These are phyloP conservation scores for Fennellomyces sp. DNA, from an alignment of 371 early-diverging fungal genomes.

Conservation along the genomic window DNA sequence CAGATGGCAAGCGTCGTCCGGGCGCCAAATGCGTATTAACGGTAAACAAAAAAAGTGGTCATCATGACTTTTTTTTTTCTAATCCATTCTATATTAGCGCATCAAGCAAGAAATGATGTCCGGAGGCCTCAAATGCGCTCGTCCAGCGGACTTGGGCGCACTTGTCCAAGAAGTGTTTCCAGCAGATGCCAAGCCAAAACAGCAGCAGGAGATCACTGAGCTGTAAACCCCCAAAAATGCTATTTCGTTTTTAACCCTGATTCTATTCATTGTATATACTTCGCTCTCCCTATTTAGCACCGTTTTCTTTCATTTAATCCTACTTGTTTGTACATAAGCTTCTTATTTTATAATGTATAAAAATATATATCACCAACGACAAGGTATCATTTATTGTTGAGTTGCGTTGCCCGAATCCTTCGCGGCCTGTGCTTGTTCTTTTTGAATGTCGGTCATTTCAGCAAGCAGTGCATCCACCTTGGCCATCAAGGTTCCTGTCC, in stretches of 20 bases:
- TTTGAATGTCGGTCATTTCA: slow-evolving; percentile 16
- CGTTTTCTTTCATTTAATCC: too few relatives aligned
- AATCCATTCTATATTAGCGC: slow-evolving; percentile 15
- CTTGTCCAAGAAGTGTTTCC: slow-evolving; percentile 51
- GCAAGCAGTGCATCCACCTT: slow-evolving; percentile 44
- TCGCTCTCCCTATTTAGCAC: too few relatives aligned
- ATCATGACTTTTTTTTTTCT: background rate
- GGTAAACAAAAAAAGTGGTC: slow-evolving; percentile 15
- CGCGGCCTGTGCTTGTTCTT: background rate
- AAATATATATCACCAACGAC: too few relatives aligned
- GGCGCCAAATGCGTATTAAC: slow-evolving; percentile 39
- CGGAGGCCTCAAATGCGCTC: slow-evolving; percentile 37
- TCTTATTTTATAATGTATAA: too few relatives aligned
- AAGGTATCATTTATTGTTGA: background rate
- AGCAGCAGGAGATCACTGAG: too few relatives aligned
- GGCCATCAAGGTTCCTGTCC: slow-evolving; percentile 34
- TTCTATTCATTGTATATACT: too few relatives aligned
- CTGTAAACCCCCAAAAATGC: too few relatives aligned
- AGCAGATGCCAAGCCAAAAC: slow-evolving; percentile 8
- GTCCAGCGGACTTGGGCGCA: slow-evolving; percentile 38
- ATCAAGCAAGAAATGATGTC: slow-evolving; percentile 28
- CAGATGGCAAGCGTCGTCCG: slow-evolving; percentile 38
- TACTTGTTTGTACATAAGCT: too few relatives aligned
- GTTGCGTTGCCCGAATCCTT: background rate
- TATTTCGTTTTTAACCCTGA: too few relatives aligned